Percentiles rank a stretch among this genome's conserved stretches.
phyloP scores from a whole-genome alignment of 495 filamentous ascomycete species.

The Oidiodendron maius region DNA sequence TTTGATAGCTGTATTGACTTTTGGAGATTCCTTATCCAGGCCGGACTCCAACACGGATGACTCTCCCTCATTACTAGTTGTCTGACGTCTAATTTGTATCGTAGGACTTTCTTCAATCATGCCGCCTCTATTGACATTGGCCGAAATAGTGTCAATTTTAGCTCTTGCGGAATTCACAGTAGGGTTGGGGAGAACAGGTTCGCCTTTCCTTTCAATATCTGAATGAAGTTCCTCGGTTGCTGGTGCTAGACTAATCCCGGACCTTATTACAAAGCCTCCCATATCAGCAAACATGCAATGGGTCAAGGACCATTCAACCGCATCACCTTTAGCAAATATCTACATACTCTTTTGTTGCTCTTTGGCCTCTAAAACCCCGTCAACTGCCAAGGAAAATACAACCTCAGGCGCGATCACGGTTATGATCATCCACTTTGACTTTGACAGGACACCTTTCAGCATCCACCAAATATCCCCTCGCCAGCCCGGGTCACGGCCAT shows the following conservation, averaged over 20 bases:
- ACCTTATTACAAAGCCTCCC: constrained; percentile 33
- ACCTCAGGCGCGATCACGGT: constrained; percentile 25
- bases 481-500: neutral
- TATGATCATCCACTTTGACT: constrained; percentile 22
- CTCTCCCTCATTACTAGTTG: neutral
- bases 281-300: constrained; percentile 36
- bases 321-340: constrained; percentile 6
- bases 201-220: no score
- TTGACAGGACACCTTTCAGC: constrained; percentile 4
- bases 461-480: constrained; percentile 3
- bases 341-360: neutral
- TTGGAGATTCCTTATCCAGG: no score
- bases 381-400: constrained; percentile 9
- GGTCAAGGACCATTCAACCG: constrained; percentile 25
- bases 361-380: constrained; percentile 9
- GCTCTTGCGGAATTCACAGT: no score
- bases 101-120: no score
- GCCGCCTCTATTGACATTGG: no score
- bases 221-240: no score
- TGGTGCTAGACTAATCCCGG: no score
- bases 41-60: no score
- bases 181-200: no score
- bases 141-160: no score
- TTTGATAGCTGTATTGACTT: no score
- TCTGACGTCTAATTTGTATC: no score